Evolutionary conservation across 106 monocot species (phyloP).

Genomic region (Allium cepa): DNA sequence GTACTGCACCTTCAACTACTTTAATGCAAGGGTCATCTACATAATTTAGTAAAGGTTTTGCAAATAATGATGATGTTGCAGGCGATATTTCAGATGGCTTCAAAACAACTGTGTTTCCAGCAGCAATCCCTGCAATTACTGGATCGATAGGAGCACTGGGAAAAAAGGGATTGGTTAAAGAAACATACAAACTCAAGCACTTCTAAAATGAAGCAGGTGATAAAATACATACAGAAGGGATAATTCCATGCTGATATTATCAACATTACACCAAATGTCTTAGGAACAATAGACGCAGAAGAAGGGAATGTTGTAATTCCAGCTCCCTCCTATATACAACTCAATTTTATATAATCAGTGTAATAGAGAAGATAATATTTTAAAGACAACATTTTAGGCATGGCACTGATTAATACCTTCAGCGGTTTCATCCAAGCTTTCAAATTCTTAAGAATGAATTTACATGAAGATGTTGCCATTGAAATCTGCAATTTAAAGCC

Average conservation of each 20-base stretch:
- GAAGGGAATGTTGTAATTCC: slow-evolving; percentile 67
- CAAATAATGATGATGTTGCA: slow-evolving; percentile 43
- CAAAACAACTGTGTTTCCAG: slow-evolving; percentile 56
- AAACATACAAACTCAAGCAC: not conserved
- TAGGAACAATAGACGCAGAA: slow-evolving; percentile 52
- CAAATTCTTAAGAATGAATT: slow-evolving; percentile 40
- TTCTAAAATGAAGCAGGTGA: not conserved
- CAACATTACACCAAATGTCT: slow-evolving; percentile 81
- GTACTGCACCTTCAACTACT: slow-evolving; percentile 68
- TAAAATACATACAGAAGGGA: slow-evolving; percentile 65
- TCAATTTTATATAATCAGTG: not conserved
- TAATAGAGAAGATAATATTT: no score
- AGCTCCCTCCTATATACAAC: slow-evolving; percentile 37
- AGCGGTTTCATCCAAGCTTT: slow-evolving; percentile 79
- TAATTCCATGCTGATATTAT: slow-evolving; percentile 96
- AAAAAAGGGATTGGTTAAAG: slow-evolving; percentile 1
- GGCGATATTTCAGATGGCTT: slow-evolving; percentile 57
- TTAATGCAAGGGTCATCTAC: slow-evolving; percentile 53
- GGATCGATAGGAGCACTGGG: slow-evolving; percentile 47
- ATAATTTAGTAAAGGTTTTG: slow-evolving; percentile 41
- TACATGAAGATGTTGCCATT: slow-evolving; percentile 32
- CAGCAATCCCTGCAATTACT: slow-evolving; percentile 55
- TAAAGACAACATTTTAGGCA: no score
- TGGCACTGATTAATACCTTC: slow-evolving; percentile 38
- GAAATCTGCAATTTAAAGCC: slow-evolving; percentile 34